phyloP scores from a whole-genome alignment of 208 protist genomes.

The Acanthamoeba lenticulata region DNA sequence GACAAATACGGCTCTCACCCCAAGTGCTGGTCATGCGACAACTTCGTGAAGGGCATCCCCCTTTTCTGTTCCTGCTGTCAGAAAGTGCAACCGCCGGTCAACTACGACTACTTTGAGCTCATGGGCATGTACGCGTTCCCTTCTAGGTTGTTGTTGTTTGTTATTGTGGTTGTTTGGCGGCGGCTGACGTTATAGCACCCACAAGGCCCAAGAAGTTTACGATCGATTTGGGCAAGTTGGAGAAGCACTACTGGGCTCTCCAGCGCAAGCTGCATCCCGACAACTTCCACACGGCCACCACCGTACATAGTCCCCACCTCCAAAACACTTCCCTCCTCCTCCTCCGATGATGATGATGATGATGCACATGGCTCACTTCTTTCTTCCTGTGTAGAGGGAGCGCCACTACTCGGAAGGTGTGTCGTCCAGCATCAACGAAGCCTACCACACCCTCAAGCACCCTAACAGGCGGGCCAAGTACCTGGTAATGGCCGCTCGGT shows the following conservation, averaged over 20 bases:
- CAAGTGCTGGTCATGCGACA: constrained; percentile 12
- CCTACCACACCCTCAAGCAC: constrained; percentile 30
- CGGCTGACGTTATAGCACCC: too few relatives aligned
- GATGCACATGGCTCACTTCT: neutral
- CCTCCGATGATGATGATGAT: neutral
- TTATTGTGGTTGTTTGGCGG: neutral
- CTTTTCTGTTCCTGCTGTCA: constrained; percentile 6
- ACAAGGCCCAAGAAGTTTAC: neutral
- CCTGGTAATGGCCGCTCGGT: neutral
- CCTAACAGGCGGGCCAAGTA: constrained; percentile 11
- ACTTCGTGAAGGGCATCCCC: neutral
- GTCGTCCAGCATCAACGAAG: constrained; percentile 33
- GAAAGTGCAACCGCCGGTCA: neutral
- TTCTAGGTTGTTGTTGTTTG: neutral
- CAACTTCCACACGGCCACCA: neutral
- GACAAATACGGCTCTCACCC: constrained; percentile 13
- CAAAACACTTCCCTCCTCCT: neutral
- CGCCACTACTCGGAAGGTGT: neutral
- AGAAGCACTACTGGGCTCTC: constrained; percentile 28
- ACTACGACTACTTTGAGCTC: constrained; percentile 42
- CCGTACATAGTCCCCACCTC: neutral
- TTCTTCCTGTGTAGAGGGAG: neutral
- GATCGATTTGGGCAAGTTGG: neutral
- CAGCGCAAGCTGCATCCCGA: constrained; percentile 34
- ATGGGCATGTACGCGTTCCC: neutral